A percentile compares a stretch with the other conserved stretches of the same genome.
Conservation (phyloP, 352 stramenopile genomes). For the Globisporangium irregulare region DNA sequence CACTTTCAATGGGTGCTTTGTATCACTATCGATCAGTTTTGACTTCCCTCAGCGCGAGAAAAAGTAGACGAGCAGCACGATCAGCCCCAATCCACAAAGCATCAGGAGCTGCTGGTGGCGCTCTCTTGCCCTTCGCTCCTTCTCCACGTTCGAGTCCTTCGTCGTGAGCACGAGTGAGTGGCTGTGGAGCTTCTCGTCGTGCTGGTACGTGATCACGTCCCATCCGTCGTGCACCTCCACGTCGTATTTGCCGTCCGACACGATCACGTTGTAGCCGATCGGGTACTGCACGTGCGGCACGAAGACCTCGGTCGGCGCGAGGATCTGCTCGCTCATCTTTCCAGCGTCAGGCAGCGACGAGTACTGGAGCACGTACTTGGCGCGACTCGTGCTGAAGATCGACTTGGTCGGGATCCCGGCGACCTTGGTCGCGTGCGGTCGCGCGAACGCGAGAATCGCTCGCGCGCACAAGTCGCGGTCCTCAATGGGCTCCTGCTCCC, state of each 20-base stretch:
- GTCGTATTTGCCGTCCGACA: conserved; percentile 59
- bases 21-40: background rate
- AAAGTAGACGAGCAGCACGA: conserved; percentile 31
- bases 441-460: conserved; percentile 58
- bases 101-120: conserved; percentile 19
- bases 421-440: conserved; percentile 68
- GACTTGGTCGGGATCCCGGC: conserved; percentile 58
- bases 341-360: conserved; percentile 19
- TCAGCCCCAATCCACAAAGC: conserved; percentile 18
- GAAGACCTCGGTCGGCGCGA: conserved; percentile 54
- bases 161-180: conserved; percentile 48
- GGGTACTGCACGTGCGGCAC: conserved; percentile 78
- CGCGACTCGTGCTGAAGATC: conserved; percentile 43
- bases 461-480: conserved; percentile 41
- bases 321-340: conserved; percentile 24
- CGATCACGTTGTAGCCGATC: conserved; percentile 44
- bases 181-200: conserved; percentile 31
- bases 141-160: conserved; percentile 40
- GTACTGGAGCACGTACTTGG: conserved; percentile 64
- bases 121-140: conserved; percentile 21
- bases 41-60: conserved; percentile 15
- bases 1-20: background rate
- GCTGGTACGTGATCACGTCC: conserved; percentile 56
- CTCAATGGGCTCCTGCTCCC: conserved; percentile 12
- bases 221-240: conserved; percentile 50